A percentile compares a stretch with the other conserved stretches of the same genome.
phyloP scores from a whole-genome alignment of 345 rosid genomes.

The Kandelia obovata region DNA sequence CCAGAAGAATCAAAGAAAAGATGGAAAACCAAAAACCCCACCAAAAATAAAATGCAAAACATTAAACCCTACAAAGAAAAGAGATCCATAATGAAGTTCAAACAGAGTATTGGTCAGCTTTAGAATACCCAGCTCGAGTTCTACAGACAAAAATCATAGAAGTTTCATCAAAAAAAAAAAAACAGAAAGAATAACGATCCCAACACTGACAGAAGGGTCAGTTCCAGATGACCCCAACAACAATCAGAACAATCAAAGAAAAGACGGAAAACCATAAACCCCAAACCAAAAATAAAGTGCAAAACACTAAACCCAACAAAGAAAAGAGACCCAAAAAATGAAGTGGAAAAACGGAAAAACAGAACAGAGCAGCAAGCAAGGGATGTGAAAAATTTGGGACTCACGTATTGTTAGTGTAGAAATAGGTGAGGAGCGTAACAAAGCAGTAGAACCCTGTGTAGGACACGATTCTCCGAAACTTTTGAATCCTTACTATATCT shows the following conservation, averaged over 20 bases:
- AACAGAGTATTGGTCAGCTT: conserved; percentile 78
- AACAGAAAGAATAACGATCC: not conserved
- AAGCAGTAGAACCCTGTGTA: conserved; percentile 73
- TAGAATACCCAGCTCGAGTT: conserved; percentile 82
- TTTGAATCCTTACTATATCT: conserved; percentile 76
- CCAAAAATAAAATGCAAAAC: not conserved
- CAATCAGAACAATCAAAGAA: not conserved
- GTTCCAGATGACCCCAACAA: no score
- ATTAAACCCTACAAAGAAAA: conserved; percentile 5
- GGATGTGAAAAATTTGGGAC: conserved; percentile 7
- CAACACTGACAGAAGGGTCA: no score
- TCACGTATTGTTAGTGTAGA: conserved; percentile 84
- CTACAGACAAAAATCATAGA: conserved; percentile 35
- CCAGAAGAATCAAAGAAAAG: not conserved
- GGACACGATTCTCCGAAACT: conserved; percentile 65
- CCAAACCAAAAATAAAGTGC: not conserved
- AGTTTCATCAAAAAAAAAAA: not conserved
- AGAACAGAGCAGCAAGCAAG: not conserved
- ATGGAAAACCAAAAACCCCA: not conserved
- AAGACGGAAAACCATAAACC: conserved; percentile 1
- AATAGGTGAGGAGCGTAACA: conserved; percentile 50
- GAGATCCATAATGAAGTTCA: not conserved
- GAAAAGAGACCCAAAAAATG: not conserved
- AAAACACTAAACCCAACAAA: conserved; percentile 9
- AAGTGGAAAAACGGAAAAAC: not conserved